Base-by-base conservation (phyloP, 495 filamentous ascomycete species). In the Tuber indicum region DNA sequence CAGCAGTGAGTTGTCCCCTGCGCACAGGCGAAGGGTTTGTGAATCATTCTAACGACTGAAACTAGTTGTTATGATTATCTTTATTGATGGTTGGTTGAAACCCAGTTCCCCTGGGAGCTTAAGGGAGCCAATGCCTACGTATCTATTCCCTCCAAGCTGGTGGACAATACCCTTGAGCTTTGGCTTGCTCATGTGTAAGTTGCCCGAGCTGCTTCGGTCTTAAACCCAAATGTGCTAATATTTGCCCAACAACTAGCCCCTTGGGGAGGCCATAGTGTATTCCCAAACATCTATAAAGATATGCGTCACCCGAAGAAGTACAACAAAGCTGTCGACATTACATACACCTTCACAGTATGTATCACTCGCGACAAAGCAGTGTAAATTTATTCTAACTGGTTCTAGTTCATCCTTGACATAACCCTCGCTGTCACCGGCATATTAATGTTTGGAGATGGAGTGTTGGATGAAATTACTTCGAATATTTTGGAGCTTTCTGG, bases 241-340 rank as follows among this genome's bases (percentile, higher is more conserved):
- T 41, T 39, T 72, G 58, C 17, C 75, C 41, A 89, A 88, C 4
- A 66, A 66, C 16, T 66, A 66, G 58, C 94, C 41, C 94, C 95
- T 1, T 99, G 94, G 94, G 96, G 96, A 79, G 96, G 96, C 12
- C 96, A 98, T 83, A 89, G 90, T 74, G 96, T 99, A 43, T 97
- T 99, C 83, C 96, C 96, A 3, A 97, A 97, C 81, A 97, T 99
- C 82, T 99, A 97, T 84, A 89, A 94, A 73, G 96, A 99, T 85
- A 99, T 99, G 96, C 88, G 96, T 77, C 96, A 98, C 84, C 94
- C 96, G 0, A 87, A 92, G 70, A 96, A 93, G 82, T 98, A 96
- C 84, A 87, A 86, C 36, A 89, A 89, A 84, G 91, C 91, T 72
- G 87, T 98, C 32, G 90, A 91, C 82, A 88, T 91, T 62, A 97